These are phyloP conservation scores for Musa beccarii DNA, from an alignment of 176 grass and related monocot genomes.

Conservation along the genomic window DNA sequence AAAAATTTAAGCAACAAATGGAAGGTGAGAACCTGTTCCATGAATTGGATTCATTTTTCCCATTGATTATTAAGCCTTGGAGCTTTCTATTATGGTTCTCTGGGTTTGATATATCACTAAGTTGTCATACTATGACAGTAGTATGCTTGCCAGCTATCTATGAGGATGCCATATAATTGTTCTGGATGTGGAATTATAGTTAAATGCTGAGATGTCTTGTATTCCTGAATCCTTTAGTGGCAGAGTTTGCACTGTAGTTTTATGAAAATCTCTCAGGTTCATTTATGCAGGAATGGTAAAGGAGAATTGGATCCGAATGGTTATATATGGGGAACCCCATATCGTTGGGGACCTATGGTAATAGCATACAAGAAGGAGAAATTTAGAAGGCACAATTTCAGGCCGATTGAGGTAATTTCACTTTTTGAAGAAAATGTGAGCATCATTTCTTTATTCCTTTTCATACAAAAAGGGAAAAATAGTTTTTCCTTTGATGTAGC, in stretches of 20 bases:
- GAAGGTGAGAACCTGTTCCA: conserved; percentile 51
- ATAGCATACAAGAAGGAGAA: conserved; percentile 96
- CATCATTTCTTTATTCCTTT: not conserved
- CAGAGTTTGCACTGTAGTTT: conserved; percentile 24
- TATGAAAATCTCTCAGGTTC: conserved; percentile 72
- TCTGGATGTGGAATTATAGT: not conserved
- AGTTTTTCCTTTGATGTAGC: not conserved
- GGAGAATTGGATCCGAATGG: conserved; percentile 83
- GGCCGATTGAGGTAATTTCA: conserved; percentile 62
- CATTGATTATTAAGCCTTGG: not conserved
- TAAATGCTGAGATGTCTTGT: not conserved
- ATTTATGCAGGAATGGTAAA: conserved; percentile 84
- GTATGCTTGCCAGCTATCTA: not conserved
- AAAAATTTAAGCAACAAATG: conserved; percentile 53
- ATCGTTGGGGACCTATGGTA: conserved; percentile 75
- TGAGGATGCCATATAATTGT: not conserved
- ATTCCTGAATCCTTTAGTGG: not conserved
- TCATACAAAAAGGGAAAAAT: not conserved
- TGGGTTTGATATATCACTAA: not conserved
- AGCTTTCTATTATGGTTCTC: not conserved
- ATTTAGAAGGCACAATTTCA: conserved; percentile 72
- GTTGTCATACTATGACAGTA: not conserved
- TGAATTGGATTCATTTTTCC: conserved; percentile 9
- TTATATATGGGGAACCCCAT: conserved; percentile 61
- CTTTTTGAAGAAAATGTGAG: conserved; percentile 3